Conservation (phyloP, 2,329 filamentous ascomycete species). For the Mollisia scopiformis region DNA sequence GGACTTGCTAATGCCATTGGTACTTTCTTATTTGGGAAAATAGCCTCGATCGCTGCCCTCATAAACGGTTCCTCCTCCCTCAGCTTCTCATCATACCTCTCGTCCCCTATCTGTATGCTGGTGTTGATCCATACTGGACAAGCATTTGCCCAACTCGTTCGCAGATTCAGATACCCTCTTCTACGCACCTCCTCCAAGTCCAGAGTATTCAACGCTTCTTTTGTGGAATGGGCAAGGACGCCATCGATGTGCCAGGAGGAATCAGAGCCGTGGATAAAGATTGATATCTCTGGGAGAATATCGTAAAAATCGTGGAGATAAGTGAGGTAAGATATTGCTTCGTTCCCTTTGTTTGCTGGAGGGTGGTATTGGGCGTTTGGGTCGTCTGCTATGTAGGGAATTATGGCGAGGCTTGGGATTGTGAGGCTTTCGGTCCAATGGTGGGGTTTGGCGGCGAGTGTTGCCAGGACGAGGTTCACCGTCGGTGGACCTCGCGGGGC, state of each 20-base stretch:
- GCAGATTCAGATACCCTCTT: slow-evolving; percentile 57
- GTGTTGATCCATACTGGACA: slow-evolving; percentile 57
- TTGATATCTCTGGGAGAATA: slow-evolving; percentile 56
- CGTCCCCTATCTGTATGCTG: slow-evolving; percentile 39
- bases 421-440: slow-evolving; percentile 11
- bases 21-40: slow-evolving; percentile 4
- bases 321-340: slow-evolving; percentile 63
- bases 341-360: slow-evolving; percentile 62
- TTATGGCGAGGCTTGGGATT: slow-evolving; percentile 27
- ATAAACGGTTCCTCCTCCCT: slow-evolving; percentile 21
- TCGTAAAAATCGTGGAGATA: slow-evolving; percentile 67
- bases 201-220: slow-evolving; percentile 38
- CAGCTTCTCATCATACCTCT: slow-evolving; percentile 29
- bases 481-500: not conserved
- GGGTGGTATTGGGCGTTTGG: slow-evolving; percentile 48
- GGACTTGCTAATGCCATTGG: slow-evolving; percentile 55
- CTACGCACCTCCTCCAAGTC: slow-evolving; percentile 43
- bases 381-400: slow-evolving; percentile 55
- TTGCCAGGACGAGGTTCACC: slow-evolving; percentile 20
- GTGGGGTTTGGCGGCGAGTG: not conserved
- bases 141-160: slow-evolving; percentile 56
- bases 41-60: slow-evolving; percentile 8
- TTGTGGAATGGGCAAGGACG: slow-evolving; percentile 37
- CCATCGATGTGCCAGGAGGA: slow-evolving; percentile 41
- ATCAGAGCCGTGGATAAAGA: slow-evolving; percentile 66